A percentile compares a stretch with the other conserved stretches of the same genome.
These are phyloP conservation scores for Sisymbrium irio DNA, from an alignment of 345 rosid genomes.

Conservation along the genomic window DNA sequence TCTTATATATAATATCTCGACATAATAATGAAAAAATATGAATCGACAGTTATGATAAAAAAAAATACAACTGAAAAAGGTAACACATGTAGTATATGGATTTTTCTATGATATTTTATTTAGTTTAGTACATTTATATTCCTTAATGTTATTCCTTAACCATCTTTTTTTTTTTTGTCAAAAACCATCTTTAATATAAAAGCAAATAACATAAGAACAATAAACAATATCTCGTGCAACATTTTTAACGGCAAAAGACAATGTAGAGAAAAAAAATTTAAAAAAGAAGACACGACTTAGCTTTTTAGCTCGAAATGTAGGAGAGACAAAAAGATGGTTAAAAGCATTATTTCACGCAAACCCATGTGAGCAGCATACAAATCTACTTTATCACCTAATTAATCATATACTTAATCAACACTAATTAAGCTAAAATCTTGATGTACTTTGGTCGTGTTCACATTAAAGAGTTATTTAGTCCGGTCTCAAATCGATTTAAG, in stretches of 20 bases:
- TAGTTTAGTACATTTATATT: neutral
- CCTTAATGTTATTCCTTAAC: neutral
- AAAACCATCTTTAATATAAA: neutral
- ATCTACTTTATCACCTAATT: slow-evolving; percentile 32
- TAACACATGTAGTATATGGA: neutral
- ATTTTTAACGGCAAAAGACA: slow-evolving; percentile 4
- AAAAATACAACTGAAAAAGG: no score
- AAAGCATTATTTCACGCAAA: slow-evolving; percentile 36
- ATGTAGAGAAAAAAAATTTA: neutral
- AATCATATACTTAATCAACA: slow-evolving; percentile 36
- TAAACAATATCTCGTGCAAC: slow-evolving; percentile 5
- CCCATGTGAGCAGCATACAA: slow-evolving; percentile 53
- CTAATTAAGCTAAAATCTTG: neutral
- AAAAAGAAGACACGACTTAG: slow-evolving; percentile 37
- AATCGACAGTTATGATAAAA: no score
- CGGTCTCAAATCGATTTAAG: neutral
- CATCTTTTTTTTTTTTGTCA: no score
- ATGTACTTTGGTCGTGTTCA: slow-evolving; percentile 28
- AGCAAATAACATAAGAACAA: neutral
- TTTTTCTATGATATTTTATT: neutral
- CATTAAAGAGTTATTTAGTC: slow-evolving; percentile 2
- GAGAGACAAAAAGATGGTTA: slow-evolving; percentile 44
- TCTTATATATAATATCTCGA: neutral
- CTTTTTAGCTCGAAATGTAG: slow-evolving; percentile 31
- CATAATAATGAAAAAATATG: no score